Conservation (phyloP, 345 rosid species). For the Heritiera fomes region DNA sequence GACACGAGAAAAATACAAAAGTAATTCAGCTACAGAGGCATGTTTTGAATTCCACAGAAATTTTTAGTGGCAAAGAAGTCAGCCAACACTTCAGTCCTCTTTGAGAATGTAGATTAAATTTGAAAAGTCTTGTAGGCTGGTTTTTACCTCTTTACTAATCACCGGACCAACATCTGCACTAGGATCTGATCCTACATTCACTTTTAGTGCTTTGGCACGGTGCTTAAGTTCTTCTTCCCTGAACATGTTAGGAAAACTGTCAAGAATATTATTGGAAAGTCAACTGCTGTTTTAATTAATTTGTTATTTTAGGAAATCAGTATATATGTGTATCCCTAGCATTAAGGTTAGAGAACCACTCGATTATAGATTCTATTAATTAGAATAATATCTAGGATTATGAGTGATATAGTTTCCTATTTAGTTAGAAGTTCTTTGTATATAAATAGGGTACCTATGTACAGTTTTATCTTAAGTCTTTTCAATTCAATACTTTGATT, state of each 20-base stretch:
- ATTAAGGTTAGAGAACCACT: too few relatives aligned
- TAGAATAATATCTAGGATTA: too few relatives aligned
- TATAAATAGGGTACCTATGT: too few relatives aligned
- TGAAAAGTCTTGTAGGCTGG: slow-evolving; percentile 7
- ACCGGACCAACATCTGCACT: slow-evolving; percentile 44
- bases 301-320: too few relatives aligned
- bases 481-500: too few relatives aligned
- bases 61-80: slow-evolving; percentile 3
- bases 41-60: slow-evolving; percentile 18
- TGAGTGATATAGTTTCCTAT: too few relatives aligned
- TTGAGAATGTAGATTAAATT: slow-evolving; percentile 12
- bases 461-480: too few relatives aligned
- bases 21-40: slow-evolving; percentile 9
- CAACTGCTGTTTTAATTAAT: too few relatives aligned
- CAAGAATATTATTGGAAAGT: too few relatives aligned
- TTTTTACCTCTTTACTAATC: slow-evolving; percentile 39
- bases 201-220: slow-evolving; percentile 41
- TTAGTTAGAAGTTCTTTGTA: too few relatives aligned
- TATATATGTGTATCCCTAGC: too few relatives aligned
- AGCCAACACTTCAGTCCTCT: background rate
- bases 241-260: slow-evolving; percentile 9
- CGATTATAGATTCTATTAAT: too few relatives aligned
- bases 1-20: slow-evolving; percentile 9
- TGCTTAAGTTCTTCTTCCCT: slow-evolving; percentile 43
- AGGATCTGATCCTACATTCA: slow-evolving; percentile 41